Conservation (phyloP, 176 grass and related monocot species). For the Chrysopogon serrulatus region DNA sequence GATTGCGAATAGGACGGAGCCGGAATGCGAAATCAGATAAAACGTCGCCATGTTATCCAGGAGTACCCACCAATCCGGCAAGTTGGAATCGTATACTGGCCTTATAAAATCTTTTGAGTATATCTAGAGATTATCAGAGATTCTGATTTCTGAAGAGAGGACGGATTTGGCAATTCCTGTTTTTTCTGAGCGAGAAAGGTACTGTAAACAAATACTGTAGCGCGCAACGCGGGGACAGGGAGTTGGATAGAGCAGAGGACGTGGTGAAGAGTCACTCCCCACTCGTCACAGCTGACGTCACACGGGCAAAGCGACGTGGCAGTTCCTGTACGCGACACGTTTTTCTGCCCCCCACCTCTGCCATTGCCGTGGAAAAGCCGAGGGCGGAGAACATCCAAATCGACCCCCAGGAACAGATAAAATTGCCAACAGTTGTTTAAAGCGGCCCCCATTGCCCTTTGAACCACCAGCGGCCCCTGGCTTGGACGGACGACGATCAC, state of each 20-base stretch:
- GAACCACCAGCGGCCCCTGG: background rate
- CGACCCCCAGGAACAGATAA: constrained; percentile 1
- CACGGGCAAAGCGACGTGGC: background rate
- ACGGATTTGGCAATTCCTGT: background rate
- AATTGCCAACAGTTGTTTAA: background rate
- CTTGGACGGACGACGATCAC: background rate
- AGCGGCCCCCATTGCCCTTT: background rate
- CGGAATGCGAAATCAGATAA: background rate
- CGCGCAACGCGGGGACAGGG: background rate
- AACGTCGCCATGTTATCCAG: background rate
- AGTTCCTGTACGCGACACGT: background rate
- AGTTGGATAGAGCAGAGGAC: background rate
- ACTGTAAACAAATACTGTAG: background rate
- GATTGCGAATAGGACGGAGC: background rate
- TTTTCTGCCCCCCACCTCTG: constrained; percentile 4
- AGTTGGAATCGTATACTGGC: background rate
- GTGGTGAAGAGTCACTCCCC: background rate
- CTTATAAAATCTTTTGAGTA: background rate
- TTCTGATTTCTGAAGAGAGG: background rate
- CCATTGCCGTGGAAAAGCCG: background rate
- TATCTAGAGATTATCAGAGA: background rate
- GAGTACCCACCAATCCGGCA: background rate
- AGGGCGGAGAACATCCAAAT: background rate
- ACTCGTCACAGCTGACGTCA: constrained; percentile 36
- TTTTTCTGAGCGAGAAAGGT: background rate